Evolutionary conservation across 75 land plant genomes (phyloP), one percentile per base, ranked within the genome.

Genomic region (Cunninghamia lanceolata): DNA sequence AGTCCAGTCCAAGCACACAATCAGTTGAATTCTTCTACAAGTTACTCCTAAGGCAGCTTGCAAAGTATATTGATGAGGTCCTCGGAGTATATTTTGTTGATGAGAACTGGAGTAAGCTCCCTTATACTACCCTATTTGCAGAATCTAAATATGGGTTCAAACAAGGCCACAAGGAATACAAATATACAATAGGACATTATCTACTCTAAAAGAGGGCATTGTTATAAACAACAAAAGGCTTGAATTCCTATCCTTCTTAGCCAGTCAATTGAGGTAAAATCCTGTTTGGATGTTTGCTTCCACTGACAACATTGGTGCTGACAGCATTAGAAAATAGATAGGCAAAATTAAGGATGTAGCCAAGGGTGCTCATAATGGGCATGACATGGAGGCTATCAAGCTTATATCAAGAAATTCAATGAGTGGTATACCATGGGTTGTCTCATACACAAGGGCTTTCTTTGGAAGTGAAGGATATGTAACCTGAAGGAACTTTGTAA

Each of bases 271-370:
- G 43, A 91, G 99, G 21, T 90, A 89, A 39, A 92, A 90, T 78
- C 91, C 96, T 21, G 86, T 94, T 52, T 96, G 97, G 99, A 95
- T 95, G 99, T 97, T 97, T 95, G 96, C 99, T 40, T 92, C 95
- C 32, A 94, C 89, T 82, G 88, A 84, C 5, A 71, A 75, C 4
- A 86, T 92, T 16, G 91, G 88, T 56, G 93, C 93, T 42, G 92
- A 91, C 52, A 85, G 83, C 54, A 95, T 97, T 32, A 91, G 97
- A 87, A 83, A 89, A 13, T 95, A 95, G 97, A 97, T 97, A 97
- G 99, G 99, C 35, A 75, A 95, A 39, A 95, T 97, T 80, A 90
- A 91, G 28, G 92, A 93, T 77, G 90, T 97, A 7, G 94, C 99
- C 3, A 94, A 93, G 82, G 94, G 96, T 94, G 97, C 99, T 95